Evolutionary conservation across 345 rosid species (phyloP).

Genomic region (Microthlaspi erraticum): DNA sequence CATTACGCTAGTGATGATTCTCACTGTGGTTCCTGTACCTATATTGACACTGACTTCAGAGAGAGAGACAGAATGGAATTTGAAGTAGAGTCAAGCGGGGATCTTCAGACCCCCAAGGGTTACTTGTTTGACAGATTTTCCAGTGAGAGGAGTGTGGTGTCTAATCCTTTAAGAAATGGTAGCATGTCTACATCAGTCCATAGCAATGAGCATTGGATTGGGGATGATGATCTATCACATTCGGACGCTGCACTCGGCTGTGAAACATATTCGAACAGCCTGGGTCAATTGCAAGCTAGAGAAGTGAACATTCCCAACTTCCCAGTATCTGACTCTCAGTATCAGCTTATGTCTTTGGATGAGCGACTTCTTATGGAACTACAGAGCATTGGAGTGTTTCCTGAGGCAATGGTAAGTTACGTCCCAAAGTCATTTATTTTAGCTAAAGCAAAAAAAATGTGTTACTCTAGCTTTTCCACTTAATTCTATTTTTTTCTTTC

Average conservation of each 20-base stretch:
- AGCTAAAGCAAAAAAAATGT: constrained; percentile 4
- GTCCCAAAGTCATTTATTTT: neutral
- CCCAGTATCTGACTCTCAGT: constrained; percentile 62
- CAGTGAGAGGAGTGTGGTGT: constrained; percentile 68
- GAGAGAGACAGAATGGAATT: constrained; percentile 92
- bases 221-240: constrained; percentile 75
- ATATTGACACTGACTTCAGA: constrained; percentile 77
- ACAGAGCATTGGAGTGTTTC: constrained; percentile 81
- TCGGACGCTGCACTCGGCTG: constrained; percentile 58
- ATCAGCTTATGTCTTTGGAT: constrained; percentile 75
- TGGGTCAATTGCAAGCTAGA: constrained; percentile 58
- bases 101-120: constrained; percentile 70
- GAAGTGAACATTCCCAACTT: constrained; percentile 53
- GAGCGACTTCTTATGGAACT: constrained; percentile 85
- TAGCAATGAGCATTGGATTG: constrained; percentile 76
- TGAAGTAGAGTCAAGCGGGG: constrained; percentile 83
- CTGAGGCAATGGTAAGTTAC: constrained; percentile 76
- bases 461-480: constrained; percentile 13
- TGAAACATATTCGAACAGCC: constrained; percentile 71
- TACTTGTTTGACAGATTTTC: constrained; percentile 69
- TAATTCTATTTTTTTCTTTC: constrained; percentile 7
- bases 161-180: constrained; percentile 65
- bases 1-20: constrained; percentile 96
- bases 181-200: constrained; percentile 67
- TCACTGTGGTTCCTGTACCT: constrained; percentile 93